Conservation (phyloP, 495 filamentous ascomycete species). For the Penicillium atrosanguineum region DNA sequence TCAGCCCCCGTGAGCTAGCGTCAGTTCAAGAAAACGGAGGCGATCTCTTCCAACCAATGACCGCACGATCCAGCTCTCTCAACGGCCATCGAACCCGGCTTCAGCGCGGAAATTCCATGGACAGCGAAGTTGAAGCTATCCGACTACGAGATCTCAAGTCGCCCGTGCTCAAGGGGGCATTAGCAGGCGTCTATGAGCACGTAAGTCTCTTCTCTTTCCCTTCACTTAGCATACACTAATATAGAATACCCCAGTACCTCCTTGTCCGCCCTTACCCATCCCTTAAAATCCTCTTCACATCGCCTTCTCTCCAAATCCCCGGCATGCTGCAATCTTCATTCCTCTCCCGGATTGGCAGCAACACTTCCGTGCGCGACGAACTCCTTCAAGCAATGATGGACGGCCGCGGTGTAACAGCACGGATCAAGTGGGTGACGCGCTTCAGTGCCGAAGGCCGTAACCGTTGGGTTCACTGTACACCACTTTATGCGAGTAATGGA, state of each 20-base stretch:
- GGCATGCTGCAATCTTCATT: slow-evolving; percentile 22
- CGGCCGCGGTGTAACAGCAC: slow-evolving; percentile 62
- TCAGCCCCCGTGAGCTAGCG: slow-evolving; percentile 56
- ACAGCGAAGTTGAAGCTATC: slow-evolving; percentile 25
- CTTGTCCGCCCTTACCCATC: slow-evolving; percentile 20
- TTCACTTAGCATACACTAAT: background rate
- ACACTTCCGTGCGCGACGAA: slow-evolving; percentile 50
- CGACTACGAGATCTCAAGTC: slow-evolving; percentile 23
- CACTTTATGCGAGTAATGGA: slow-evolving; percentile 54
- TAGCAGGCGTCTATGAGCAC: slow-evolving; percentile 48
- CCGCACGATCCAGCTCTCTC: background rate
- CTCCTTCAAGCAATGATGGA: slow-evolving; percentile 54
- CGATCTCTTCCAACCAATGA: slow-evolving; percentile 29
- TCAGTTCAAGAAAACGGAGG: slow-evolving; percentile 39
- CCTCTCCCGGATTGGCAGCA: slow-evolving; percentile 54
- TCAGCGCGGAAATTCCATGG: slow-evolving; percentile 7
- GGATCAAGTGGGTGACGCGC: slow-evolving; percentile 56
- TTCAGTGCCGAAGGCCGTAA: slow-evolving; percentile 42
- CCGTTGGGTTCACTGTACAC: slow-evolving; percentile 62
- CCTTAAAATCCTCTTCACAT: slow-evolving; percentile 17
- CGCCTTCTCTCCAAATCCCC: slow-evolving; percentile 18
- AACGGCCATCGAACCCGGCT: slow-evolving; percentile 11
- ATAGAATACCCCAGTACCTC: slow-evolving; percentile 5
- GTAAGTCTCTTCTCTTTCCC: slow-evolving; percentile 18
- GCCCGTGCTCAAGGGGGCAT: slow-evolving; percentile 20